Conservation (phyloP, 352 stramenopile genomes). For the Globisporangium takayamanum region DNA sequence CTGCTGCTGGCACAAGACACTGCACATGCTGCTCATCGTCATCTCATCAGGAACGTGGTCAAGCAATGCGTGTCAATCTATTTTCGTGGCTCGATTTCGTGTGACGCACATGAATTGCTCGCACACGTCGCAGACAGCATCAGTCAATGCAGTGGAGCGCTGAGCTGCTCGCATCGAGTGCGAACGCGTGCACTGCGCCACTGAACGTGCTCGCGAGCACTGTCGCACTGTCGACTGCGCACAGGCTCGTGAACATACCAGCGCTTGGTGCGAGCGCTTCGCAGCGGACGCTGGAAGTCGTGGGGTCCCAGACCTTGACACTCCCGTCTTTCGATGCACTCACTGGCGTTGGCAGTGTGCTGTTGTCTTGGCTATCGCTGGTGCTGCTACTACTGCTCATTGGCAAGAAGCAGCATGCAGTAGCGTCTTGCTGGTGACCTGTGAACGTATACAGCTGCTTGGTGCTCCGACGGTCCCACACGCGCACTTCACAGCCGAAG, state of each 20-base stretch:
- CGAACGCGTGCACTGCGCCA: constrained; percentile 39
- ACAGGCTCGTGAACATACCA: constrained; percentile 64
- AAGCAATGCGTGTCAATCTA: too few relatives aligned
- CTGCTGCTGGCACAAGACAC: not conserved
- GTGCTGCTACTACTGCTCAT: constrained; percentile 3
- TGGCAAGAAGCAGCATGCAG: constrained; percentile 61
- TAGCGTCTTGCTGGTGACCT: constrained; percentile 74
- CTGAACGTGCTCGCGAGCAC: constrained; percentile 57
- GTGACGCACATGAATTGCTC: too few relatives aligned
- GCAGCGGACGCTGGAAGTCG: constrained; percentile 20
- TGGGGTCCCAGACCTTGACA: constrained; percentile 62
- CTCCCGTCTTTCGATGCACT: constrained; percentile 78
- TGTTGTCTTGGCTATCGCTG: not conserved
- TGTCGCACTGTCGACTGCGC: constrained; percentile 20
- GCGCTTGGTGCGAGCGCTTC: constrained; percentile 39
- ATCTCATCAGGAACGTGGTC: too few relatives aligned
- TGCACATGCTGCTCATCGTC: too few relatives aligned
- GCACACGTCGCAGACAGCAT: too few relatives aligned
- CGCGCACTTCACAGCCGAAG: constrained; percentile 62
- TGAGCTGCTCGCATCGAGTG: constrained; percentile 17
- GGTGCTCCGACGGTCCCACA: constrained; percentile 72
- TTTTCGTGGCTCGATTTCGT: too few relatives aligned
- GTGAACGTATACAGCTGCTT: constrained; percentile 50
- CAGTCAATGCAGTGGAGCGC: constrained; percentile 4
- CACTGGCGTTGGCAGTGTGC: constrained; percentile 26